Percentiles rank a stretch among this genome's conserved stretches.
These are phyloP conservation scores for Pseudogymnoascus sp. DNA, from an alignment of 2,329 filamentous ascomycete species.

Conservation along the genomic window DNA sequence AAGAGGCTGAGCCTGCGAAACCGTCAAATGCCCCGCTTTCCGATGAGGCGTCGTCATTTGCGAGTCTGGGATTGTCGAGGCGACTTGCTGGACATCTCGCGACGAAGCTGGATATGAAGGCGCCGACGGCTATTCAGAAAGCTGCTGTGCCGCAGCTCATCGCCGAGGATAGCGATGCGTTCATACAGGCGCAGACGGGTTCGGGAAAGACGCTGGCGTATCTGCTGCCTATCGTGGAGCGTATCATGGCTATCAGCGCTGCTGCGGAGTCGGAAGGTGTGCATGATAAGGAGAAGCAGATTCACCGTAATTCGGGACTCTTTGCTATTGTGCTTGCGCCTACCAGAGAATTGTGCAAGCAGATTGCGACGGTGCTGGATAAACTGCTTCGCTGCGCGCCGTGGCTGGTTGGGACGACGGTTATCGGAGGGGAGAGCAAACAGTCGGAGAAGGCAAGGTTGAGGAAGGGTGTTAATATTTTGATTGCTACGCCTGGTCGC, in stretches of 20 bases:
- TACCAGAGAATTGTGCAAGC: conserved; percentile 87
- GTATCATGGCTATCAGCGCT: conserved; percentile 69
- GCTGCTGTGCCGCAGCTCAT: conserved; percentile 76
- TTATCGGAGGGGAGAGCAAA: conserved; percentile 60
- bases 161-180: conserved; percentile 77
- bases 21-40: conserved; percentile 87
- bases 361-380: conserved; percentile 82
- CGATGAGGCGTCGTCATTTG: conserved; percentile 78
- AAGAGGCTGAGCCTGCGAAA: conserved; percentile 49
- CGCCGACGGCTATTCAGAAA: conserved; percentile 90
- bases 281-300: conserved; percentile 38
- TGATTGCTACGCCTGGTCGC: conserved; percentile 89
- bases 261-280: conserved; percentile 41
- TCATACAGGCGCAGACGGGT: conserved; percentile 93
- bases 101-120: conserved; percentile 78
- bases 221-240: conserved; percentile 81
- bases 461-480: conserved; percentile 87
- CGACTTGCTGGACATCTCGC: conserved; percentile 74
- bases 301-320: conserved; percentile 78
- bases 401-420: conserved; percentile 89
- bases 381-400: conserved; percentile 80
- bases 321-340: conserved; percentile 93
- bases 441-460: conserved; percentile 85
- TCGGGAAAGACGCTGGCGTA: conserved; percentile 98
- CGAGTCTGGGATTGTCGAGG: conserved; percentile 72